Conservation (phyloP, 257 asterid genomes). For the Solanum pennellii region DNA sequence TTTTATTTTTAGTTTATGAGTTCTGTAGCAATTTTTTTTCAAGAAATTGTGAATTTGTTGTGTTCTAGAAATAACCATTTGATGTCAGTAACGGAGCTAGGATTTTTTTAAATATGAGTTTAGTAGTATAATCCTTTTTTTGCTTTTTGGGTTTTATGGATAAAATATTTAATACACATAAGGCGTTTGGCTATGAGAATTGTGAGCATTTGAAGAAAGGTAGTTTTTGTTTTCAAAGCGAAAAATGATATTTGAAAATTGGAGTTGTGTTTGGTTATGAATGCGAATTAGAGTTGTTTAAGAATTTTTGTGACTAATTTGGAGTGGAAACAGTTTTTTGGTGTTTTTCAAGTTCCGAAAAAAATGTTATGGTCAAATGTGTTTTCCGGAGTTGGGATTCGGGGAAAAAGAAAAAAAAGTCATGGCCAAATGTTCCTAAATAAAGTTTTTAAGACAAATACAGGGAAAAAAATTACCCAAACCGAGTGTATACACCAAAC, state of each 20-base stretch:
- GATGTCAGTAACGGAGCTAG: not conserved
- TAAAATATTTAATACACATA: too few species aligned
- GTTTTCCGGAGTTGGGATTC: not conserved
- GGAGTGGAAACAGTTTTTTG: too few species aligned
- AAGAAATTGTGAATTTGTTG: not conserved
- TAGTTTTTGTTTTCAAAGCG: too few species aligned
- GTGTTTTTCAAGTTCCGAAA: not conserved
- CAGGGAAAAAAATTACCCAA: not conserved
- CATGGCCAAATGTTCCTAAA: not conserved
- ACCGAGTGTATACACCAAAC: too few species aligned
- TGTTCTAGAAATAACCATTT: not conserved
- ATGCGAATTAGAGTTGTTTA: too few species aligned
- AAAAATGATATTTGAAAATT: too few species aligned
- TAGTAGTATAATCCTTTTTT: too few species aligned
- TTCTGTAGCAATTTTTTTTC: not conserved
- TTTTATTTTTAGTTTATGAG: not conserved
- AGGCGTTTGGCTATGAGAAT: too few species aligned
- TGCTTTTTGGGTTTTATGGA: too few species aligned
- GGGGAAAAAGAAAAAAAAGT: accelerated
- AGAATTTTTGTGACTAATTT: not conserved
- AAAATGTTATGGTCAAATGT: not conserved
- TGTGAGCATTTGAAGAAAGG: too few species aligned
- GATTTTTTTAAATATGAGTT: not conserved
- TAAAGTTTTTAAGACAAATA: not conserved
- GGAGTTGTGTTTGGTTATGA: not conserved